These are phyloP conservation scores for Claviceps sp. DNA, from an alignment of 2,329 filamentous ascomycete genomes.

Conservation along the genomic window DNA sequence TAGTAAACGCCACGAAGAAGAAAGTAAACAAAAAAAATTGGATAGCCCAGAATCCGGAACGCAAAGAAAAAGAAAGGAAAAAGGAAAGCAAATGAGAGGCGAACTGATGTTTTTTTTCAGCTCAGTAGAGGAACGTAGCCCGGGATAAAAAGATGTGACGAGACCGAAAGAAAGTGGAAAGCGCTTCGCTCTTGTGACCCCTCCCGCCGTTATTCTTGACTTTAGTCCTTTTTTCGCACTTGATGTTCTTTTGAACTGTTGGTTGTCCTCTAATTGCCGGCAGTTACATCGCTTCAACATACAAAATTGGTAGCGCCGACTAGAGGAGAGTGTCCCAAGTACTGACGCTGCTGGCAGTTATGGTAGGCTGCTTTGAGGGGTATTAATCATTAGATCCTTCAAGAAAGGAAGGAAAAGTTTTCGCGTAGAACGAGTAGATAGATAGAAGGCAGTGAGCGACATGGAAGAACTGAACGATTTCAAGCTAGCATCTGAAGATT, in stretches of 20 bases:
- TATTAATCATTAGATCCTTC: constrained; percentile 1
- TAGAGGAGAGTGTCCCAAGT: not conserved
- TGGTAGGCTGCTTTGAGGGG: not conserved
- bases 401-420: not conserved
- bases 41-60: not conserved
- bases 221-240: not conserved
- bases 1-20: not conserved
- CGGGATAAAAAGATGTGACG: not conserved
- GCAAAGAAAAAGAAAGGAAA: not conserved
- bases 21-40: not conserved
- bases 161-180: not conserved
- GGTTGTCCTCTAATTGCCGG: not conserved
- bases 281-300: not conserved
- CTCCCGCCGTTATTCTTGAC: not conserved
- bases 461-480: not conserved
- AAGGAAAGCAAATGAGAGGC: not conserved
- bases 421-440: not conserved
- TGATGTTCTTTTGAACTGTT: not conserved
- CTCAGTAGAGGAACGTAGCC: not conserved
- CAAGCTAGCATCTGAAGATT: not conserved
- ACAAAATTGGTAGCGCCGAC: not conserved
- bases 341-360: not conserved
- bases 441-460: not conserved
- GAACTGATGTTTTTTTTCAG: not conserved
- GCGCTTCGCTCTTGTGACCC: not conserved